Conservation (phyloP, 2,329 filamentous ascomycete genomes). For the Hysterium pulicare region DNA sequence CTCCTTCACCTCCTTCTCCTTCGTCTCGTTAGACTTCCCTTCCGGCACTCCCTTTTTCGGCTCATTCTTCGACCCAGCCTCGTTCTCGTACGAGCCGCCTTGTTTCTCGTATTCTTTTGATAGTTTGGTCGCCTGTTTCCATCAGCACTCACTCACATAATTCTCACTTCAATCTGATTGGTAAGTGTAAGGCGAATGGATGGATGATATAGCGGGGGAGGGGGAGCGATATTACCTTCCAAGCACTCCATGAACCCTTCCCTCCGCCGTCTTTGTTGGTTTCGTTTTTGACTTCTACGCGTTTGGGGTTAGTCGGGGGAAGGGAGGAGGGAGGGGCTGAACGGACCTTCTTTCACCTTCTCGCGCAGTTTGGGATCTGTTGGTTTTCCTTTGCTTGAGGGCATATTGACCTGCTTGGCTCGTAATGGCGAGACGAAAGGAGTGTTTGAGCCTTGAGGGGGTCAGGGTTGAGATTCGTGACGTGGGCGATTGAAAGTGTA, state of each 20-base stretch:
- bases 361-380: slow-evolving; percentile 45
- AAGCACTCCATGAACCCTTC: slow-evolving; percentile 48
- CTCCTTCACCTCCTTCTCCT: slow-evolving; percentile 15
- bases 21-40: slow-evolving; percentile 29
- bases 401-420: no score
- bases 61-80: slow-evolving; percentile 42
- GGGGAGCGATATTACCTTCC: slow-evolving; percentile 36
- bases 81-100: slow-evolving; percentile 42
- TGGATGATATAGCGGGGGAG: not conserved
- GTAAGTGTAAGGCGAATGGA: not conserved
- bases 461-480: no score
- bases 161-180: not conserved
- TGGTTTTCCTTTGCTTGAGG: slow-evolving; percentile 45
- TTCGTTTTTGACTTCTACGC: slow-evolving; percentile 42
- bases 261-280: slow-evolving; percentile 45
- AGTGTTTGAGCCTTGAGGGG: no score
- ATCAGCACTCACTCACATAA: not conserved
- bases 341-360: slow-evolving; percentile 41
- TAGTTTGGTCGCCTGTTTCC: slow-evolving; percentile 37
- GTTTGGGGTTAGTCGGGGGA: not conserved
- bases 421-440: not conserved
- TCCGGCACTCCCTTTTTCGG: slow-evolving; percentile 42
- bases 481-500: no score
- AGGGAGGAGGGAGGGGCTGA: not conserved
- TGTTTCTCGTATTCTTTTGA: slow-evolving; percentile 42